Percentiles rank a stretch among this genome's conserved stretches.
Conservation (phyloP, 2,329 filamentous ascomycete genomes). For the Sordariomycetes sp. region DNA sequence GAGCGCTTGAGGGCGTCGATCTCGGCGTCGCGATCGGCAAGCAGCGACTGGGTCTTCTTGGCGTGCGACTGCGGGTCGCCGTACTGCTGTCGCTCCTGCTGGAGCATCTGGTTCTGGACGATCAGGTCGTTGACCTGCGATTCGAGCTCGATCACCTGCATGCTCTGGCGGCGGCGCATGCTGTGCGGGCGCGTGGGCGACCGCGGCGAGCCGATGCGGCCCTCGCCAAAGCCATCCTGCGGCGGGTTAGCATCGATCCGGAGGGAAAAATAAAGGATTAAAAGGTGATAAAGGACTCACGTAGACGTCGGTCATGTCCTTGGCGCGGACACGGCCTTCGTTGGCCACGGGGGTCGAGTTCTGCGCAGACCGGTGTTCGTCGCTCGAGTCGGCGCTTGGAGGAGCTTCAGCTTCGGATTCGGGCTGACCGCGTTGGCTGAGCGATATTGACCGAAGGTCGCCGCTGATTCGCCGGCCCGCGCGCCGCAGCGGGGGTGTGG, state of each 20-base stretch:
- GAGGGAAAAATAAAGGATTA: neutral
- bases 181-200: constrained; percentile 91
- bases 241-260: constrained; percentile 10
- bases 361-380: constrained; percentile 11
- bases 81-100: constrained; percentile 57
- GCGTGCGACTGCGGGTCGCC: constrained; percentile 53
- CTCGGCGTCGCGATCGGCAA: constrained; percentile 77
- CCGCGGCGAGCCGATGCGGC: constrained; percentile 72
- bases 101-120: constrained; percentile 72
- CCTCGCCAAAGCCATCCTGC: constrained; percentile 90
- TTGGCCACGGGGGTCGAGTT: constrained; percentile 62
- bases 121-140: constrained; percentile 71
- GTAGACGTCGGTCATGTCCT: constrained; percentile 87
- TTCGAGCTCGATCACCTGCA: constrained; percentile 93
- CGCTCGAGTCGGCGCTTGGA: neutral
- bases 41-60: constrained; percentile 55
- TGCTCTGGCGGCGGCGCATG: constrained; percentile 93
- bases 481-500: constrained; percentile 61
- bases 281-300: constrained; percentile 47
- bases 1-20: constrained; percentile 74
- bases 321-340: constrained; percentile 74
- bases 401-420: neutral
- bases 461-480: constrained; percentile 59
- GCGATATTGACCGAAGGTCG: constrained; percentile 46
- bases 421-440: constrained; percentile 38